Percentiles rank a stretch among this genome's conserved stretches.
Evolutionary conservation across 768 basidiomycete species (phyloP).

Genomic region (Boletus sp.): DNA sequence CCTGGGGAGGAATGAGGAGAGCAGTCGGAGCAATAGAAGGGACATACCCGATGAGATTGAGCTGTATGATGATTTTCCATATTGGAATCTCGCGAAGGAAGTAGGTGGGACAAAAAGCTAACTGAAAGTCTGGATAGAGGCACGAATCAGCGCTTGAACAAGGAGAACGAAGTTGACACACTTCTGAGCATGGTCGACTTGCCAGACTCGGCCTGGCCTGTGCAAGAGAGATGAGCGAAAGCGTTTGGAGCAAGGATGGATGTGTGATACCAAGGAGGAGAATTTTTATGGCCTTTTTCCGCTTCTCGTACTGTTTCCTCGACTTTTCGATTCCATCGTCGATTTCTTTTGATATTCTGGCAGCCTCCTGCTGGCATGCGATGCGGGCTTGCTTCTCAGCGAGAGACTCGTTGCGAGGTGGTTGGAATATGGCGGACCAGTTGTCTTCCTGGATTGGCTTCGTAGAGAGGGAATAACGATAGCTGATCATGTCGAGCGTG

Average conservation of each 20-base stretch:
- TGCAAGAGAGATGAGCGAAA: not conserved
- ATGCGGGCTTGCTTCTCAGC: conserved; percentile 11
- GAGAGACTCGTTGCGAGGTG: conserved; percentile 10
- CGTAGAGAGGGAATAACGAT: not conserved
- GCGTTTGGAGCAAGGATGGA: not conserved
- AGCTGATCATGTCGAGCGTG: conserved; percentile 2
- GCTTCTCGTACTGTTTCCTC: conserved; percentile 17
- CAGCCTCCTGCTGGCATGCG: conserved; percentile 22
- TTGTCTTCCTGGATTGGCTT: conserved; percentile 8
- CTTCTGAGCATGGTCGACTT: conserved; percentile 34
- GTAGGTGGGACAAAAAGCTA: conserved; percentile 60
- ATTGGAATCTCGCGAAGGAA: conserved; percentile 56
- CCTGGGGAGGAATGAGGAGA: conserved; percentile 29
- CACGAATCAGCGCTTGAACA: not conserved
- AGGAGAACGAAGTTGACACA: not conserved
- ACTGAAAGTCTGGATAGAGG: conserved; percentile 55
- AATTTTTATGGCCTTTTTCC: conserved; percentile 30
- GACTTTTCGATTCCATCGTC: conserved; percentile 30
- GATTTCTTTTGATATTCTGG: conserved; percentile 25
- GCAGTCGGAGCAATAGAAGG: not conserved
- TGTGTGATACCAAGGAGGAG: conserved; percentile 23
- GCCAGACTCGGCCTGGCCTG: conserved; percentile 33
- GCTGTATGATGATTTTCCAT: conserved; percentile 66
- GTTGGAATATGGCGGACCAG: conserved; percentile 26
- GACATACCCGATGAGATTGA: conserved; percentile 63